A percentile compares a stretch with the other conserved stretches of the same genome.
Conservation (phyloP, 768 basidiomycete genomes). For the Agrocybe chaxingu region DNA sequence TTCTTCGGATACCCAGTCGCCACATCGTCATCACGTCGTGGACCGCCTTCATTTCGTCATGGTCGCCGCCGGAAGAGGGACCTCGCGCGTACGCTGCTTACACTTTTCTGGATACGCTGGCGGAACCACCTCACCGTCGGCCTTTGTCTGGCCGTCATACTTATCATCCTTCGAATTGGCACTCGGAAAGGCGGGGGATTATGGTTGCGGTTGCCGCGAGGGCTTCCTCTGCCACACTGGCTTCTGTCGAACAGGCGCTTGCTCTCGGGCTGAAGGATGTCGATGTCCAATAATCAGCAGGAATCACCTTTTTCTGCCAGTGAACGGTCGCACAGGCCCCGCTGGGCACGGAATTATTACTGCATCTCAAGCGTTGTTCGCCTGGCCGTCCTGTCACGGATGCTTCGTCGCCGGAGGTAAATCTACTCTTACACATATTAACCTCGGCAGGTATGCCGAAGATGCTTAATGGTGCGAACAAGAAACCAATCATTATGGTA, state of each 20-base stretch:
- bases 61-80: constrained; percentile 71
- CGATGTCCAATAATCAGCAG: too few species aligned
- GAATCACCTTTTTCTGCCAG: too few species aligned
- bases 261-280: neutral
- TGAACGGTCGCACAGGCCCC: neutral
- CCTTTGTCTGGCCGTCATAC: constrained; percentile 27
- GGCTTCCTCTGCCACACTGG: constrained; percentile 11
- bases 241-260: constrained; percentile 8
- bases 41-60: constrained; percentile 45
- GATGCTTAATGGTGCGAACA: too few species aligned
- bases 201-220: constrained; percentile 17
- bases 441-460: too few species aligned
- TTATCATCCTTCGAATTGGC: constrained; percentile 25
- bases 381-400: too few species aligned
- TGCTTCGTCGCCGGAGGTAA: too few species aligned
- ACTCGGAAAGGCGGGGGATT: constrained; percentile 8
- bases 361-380: too few species aligned
- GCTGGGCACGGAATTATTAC: neutral
- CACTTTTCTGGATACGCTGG: constrained; percentile 71
- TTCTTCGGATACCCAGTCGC: constrained; percentile 71
- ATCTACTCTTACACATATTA: too few species aligned
- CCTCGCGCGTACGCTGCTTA: constrained; percentile 55
- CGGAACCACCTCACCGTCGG: constrained; percentile 35
- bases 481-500: too few species aligned
- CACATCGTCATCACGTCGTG: constrained; percentile 22